These are phyloP conservation scores for Melampsora americana DNA, from an alignment of 1,284 basidiomycete genomes.

Conservation along the genomic window DNA sequence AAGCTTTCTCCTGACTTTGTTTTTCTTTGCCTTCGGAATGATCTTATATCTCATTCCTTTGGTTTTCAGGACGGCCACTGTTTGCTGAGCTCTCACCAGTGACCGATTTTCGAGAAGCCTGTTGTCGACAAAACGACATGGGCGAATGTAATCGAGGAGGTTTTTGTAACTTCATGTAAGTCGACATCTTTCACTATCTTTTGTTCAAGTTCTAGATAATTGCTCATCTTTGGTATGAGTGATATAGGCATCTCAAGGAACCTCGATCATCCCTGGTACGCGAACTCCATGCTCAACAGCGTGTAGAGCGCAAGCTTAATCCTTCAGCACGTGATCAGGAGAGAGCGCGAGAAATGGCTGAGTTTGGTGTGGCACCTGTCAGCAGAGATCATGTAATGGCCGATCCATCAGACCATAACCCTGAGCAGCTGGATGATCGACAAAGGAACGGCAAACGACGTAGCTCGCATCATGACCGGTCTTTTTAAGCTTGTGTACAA, in stretches of 20 bases:
- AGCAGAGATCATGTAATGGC: neutral
- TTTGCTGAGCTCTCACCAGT: slow-evolving; percentile 98
- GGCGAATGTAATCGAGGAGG: slow-evolving; percentile 64
- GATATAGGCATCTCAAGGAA: slow-evolving; percentile 37
- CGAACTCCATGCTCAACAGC: slow-evolving; percentile 74
- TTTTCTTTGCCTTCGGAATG: neutral
- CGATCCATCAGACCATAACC: neutral
- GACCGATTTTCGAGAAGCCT: slow-evolving; percentile 97
- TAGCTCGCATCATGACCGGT: neutral
- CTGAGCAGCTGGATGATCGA: neutral
- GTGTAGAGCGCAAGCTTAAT: slow-evolving; percentile 67
- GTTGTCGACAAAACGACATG: slow-evolving; percentile 95
- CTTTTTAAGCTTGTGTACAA: neutral
- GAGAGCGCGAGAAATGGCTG: slow-evolving; percentile 48
- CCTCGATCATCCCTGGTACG: slow-evolving; percentile 62
- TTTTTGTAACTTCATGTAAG: slow-evolving; percentile 42
- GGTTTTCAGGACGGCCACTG: slow-evolving; percentile 72
- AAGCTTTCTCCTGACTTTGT: neutral
- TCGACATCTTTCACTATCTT: neutral
- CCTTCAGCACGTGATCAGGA: slow-evolving; percentile 48
- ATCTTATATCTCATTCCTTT: neutral
- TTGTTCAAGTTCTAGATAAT: neutral
- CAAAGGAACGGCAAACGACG: slow-evolving; percentile 2
- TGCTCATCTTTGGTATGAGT: neutral
- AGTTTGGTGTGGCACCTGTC: slow-evolving; percentile 45